phyloP scores from a whole-genome alignment of 140 eudicot species.

The Ambrosia hybrid region DNA sequence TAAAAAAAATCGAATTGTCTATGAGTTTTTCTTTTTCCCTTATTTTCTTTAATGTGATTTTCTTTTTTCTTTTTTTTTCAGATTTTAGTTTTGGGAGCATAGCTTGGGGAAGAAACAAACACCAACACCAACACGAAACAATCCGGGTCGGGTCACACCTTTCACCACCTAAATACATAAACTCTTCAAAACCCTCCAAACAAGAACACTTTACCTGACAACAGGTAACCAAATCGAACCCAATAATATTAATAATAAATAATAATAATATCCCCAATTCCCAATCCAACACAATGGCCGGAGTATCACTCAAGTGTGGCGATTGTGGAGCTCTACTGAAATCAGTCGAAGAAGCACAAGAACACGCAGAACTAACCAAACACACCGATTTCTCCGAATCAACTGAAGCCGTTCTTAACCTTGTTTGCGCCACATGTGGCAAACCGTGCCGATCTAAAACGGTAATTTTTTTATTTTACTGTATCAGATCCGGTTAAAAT shows the following conservation, averaged over 20 bases:
- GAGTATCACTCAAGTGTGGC: constrained; percentile 83
- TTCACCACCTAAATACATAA: background rate
- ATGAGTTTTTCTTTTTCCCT: no score
- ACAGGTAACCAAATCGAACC: constrained; percentile 28
- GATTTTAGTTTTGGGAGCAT: background rate
- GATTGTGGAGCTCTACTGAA: constrained; percentile 79
- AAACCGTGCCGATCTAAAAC: constrained; percentile 98
- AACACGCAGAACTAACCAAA: constrained; percentile 88
- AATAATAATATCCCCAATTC: no score
- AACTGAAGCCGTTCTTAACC: constrained; percentile 86
- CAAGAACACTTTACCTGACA: constrained; percentile 2
- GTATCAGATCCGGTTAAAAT: no score
- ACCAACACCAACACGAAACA: no score
- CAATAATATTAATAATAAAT: no score
- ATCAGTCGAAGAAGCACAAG: constrained; percentile 97
- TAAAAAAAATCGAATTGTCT: no score
- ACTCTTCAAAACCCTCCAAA: background rate
- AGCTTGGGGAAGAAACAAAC: constrained; percentile 37
- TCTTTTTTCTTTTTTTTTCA: no score
- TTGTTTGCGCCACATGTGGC: constrained; percentile 81
- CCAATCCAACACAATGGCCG: constrained; percentile 65
- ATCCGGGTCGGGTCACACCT: constrained; percentile 6
- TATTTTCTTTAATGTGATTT: no score
- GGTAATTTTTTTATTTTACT: constrained; percentile 31
- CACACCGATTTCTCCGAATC: constrained; percentile 89